Evolutionary conservation across 148 eudicot species (phyloP), one percentile per base, ranked within the genome.

Genomic region (Rhododendron molle): DNA sequence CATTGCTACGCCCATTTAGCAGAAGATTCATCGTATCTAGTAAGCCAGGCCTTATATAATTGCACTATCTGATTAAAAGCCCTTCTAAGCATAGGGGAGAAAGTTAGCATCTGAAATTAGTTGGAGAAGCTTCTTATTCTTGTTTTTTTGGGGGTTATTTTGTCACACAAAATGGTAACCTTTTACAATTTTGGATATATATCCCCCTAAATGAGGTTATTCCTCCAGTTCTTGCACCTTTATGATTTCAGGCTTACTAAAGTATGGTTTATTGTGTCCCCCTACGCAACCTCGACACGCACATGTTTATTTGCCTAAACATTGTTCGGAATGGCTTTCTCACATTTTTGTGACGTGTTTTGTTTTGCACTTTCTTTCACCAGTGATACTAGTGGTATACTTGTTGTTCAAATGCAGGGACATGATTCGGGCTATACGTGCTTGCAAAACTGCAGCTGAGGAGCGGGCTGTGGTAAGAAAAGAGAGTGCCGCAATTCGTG

Each of bases 381-480:
- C 1, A 23, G 49, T 83, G 36, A 54, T 38, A 38, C 71, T 69
- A 23, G 69, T 58, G 21, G 76, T 85, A 56, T 54, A 28, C 28
- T 50, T 85, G n/a, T 40, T 81, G 28, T 85, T 86, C 46, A 52
- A 69, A 84, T 92, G 92, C 90, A 97, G 99, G 98, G 98, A 97
- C 90, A 97, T 97, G 99, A 97, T 97, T 89, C 94, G 98, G 85
- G 85, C 99, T 71, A 93, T 95, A 89, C 98, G 99, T 77, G 96
- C 98, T 92, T 94, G 98, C 88, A 97, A 95, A 92, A 97, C 98
- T 81, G 98, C 99, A 62, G 99, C 99, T 80, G 99, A 97, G 90
- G 99, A 97, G 87, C 96, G 99, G 73, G 98, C 92, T 79, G 99
- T 95, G 91, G 98, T 97, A 58, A 91, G 98, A 91, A 95, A 95